phyloP scores from a whole-genome alignment of 768 basidiomycete genomes.

The Lentinus tigrinus region DNA sequence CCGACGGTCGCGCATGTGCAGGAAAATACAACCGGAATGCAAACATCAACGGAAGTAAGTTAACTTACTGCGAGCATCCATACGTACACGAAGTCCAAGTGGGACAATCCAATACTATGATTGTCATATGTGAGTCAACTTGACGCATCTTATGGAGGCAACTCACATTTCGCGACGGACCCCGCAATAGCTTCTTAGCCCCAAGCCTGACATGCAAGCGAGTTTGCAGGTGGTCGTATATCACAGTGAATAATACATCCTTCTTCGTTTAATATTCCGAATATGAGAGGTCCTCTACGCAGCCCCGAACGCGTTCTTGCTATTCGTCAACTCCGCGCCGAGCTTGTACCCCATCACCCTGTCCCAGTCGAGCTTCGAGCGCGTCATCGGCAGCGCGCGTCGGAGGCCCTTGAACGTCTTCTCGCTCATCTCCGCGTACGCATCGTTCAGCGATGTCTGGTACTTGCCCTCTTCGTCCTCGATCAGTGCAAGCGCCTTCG shows the following conservation, averaged over 20 bases:
- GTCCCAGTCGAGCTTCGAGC: conserved; percentile 96
- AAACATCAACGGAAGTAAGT: no score
- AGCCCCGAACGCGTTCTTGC: conserved; percentile 51
- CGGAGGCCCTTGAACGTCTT: conserved; percentile 91
- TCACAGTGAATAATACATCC: conserved; percentile 13
- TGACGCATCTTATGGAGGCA: no score
- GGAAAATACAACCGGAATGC: no score
- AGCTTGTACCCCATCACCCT: conserved; percentile 75
- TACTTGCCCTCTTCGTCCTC: conserved; percentile 79
- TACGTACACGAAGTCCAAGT: no score
- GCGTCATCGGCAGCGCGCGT: conserved; percentile 86
- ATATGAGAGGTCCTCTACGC: conserved; percentile 12
- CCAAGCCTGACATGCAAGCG: no score
- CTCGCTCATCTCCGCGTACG: conserved; percentile 88
- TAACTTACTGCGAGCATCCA: no score
- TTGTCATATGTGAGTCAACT: no score
- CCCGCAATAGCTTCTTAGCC: no score
- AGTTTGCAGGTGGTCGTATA: not conserved
- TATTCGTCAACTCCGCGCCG: conserved; percentile 71
- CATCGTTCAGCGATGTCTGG: conserved; percentile 74
- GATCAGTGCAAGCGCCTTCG: conserved; percentile 78
- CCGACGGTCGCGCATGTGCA: no score
- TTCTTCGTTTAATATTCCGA: not conserved
- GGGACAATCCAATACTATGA: no score
- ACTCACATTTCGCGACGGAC: no score